Evolutionary conservation across 2,329 filamentous ascomycete genomes (phyloP), one percentile per base, ranked within the genome.

Genomic region (Trichoderma sp.): DNA sequence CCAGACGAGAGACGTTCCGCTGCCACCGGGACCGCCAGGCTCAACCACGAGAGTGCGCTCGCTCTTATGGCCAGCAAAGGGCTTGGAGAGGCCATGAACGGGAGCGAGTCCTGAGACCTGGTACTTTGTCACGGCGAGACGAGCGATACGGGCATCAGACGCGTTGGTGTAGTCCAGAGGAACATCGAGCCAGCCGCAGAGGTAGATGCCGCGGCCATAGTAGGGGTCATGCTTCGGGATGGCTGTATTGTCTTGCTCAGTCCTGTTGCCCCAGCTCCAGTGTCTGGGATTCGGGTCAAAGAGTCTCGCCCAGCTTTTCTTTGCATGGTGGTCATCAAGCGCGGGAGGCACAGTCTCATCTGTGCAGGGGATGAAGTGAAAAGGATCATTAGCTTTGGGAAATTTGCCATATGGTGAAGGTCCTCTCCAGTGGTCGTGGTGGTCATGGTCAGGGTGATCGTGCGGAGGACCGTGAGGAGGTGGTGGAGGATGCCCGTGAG

Each of bases 11-110:
- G 67, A 75, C 0, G 81, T 84, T 4, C 84, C 84, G 70, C 82
- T 84, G 16, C 81, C 84, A 1, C 84, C 84, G 0, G 84, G 84
- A 11, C 84, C 84, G 55, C 85, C 85, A 3, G 84, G 84, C 67
- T 86, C 81, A 37, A 86, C 76, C 24, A 86, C 80, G 47, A 86
- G 79, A 2, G 84, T 86, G 21, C 84, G 78, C 59, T 80, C 74
- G 72, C 81, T 85, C 72, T 83, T 83, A 68, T 63, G 72, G 8
- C 79, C 79, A 4, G 74, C 68, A 40, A 71, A 59, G 53, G 70
- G 68, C 35, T 59, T 58, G 11, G 60, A 70, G 65, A 19, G 27
- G 35, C 68, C 72, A 61, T 76, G 72, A 4, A 68, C 14, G 2
- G 72, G 77, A 5, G 77, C 76, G 16, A 85, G 79, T 5, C 83